A percentile compares a stretch with the other conserved stretches of the same genome.
These are phyloP conservation scores for Cercospora zeae-maydis DNA, from an alignment of 2,329 filamentous ascomycete genomes.

Conservation along the genomic window DNA sequence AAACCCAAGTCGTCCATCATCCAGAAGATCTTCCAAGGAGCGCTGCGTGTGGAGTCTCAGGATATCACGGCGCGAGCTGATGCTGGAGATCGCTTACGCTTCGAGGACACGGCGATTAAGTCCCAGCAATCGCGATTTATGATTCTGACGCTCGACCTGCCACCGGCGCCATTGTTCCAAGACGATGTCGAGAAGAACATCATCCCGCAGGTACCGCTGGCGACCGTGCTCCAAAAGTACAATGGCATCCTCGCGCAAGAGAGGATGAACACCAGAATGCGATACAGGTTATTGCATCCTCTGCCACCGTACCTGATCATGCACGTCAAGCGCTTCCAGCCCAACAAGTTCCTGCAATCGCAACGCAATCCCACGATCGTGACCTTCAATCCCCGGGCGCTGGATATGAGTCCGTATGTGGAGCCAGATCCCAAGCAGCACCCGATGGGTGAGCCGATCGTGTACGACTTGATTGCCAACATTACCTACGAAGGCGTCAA, in stretches of 20 bases:
- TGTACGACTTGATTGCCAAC: constrained; percentile 95
- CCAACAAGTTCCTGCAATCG: constrained; percentile 94
- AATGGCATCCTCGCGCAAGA: constrained; percentile 85
- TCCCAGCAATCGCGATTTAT: constrained; percentile 76
- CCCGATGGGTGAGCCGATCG: constrained; percentile 74
- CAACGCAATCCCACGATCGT: constrained; percentile 92
- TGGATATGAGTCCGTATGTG: constrained; percentile 87
- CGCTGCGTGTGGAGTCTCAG: constrained; percentile 87
- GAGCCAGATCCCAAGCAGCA: constrained; percentile 75
- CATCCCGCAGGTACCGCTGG: constrained; percentile 86
- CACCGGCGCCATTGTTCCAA: constrained; percentile 88
- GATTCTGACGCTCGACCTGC: constrained; percentile 88
- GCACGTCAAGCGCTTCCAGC: constrained; percentile 94
- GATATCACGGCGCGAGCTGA: constrained; percentile 89
- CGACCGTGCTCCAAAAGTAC: constrained; percentile 83
- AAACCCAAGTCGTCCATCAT: constrained; percentile 82
- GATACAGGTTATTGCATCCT: constrained; percentile 85
- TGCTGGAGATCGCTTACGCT: constrained; percentile 79
- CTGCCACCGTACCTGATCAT: constrained; percentile 87
- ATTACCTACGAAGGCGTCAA: constrained; percentile 82
- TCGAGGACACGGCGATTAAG: constrained; percentile 86
- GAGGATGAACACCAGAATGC: constrained; percentile 79
- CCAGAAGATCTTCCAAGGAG: constrained; percentile 90
- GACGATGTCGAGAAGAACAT: constrained; percentile 93
- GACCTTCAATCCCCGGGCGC: constrained; percentile 79